These are phyloP conservation scores for Apiospora pterosperma DNA, from an alignment of 2,329 filamentous ascomycete species.

Conservation along the genomic window DNA sequence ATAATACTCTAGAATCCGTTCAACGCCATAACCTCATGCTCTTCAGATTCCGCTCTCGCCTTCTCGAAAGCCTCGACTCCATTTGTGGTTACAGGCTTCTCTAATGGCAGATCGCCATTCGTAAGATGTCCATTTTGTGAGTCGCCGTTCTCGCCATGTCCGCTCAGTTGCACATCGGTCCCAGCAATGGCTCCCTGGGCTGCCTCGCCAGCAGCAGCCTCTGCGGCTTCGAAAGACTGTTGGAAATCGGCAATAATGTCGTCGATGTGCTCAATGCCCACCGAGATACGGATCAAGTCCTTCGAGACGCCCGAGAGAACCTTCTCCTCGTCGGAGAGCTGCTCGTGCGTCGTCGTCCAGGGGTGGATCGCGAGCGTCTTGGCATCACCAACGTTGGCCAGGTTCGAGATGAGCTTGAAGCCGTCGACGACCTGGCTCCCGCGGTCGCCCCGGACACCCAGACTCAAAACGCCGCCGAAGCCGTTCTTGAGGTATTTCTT, in stretches of 20 bases:
- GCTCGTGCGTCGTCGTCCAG: constrained; percentile 92
- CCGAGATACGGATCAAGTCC: constrained; percentile 91
- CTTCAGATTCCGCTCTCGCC: too few species aligned
- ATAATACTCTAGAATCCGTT: neutral
- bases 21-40: neutral
- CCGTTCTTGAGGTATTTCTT: constrained; percentile 85
- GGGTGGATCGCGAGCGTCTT: constrained; percentile 95
- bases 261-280: constrained; percentile 69
- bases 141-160: neutral
- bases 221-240: neutral
- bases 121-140: neutral
- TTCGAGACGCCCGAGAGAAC: constrained; percentile 76
- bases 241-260: neutral
- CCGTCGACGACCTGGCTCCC: constrained; percentile 87
- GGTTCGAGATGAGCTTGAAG: constrained; percentile 92
- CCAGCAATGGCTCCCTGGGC: neutral
- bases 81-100: neutral
- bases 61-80: neutral
- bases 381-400: constrained; percentile 93
- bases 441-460: constrained; percentile 85
- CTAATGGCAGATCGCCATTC: neutral
- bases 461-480: constrained; percentile 89
- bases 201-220: neutral
- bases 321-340: constrained; percentile 77
- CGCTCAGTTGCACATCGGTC: neutral